phyloP scores from a whole-genome alignment of 75 land plant genomes.

The Gnetum montanum region DNA sequence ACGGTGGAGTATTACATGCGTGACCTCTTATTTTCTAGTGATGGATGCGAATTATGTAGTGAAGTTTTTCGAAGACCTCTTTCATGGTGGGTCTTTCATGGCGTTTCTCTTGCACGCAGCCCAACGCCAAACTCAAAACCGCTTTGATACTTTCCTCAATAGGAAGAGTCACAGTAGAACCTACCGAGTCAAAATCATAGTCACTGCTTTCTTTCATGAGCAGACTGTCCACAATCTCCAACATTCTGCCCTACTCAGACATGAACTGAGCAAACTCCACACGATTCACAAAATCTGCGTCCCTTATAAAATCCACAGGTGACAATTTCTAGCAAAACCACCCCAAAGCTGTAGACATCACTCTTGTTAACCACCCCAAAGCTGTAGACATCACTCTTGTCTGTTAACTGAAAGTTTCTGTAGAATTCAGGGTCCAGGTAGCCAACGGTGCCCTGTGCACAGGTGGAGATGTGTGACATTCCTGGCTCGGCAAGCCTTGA shows the following conservation, averaged over 20 bases:
- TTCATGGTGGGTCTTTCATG: slow-evolving; percentile 45
- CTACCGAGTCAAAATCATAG: too few species aligned
- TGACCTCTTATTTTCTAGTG: too few species aligned
- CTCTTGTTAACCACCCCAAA: slow-evolving; percentile 39
- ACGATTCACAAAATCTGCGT: slow-evolving; percentile 9
- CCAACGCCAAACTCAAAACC: slow-evolving; percentile 6
- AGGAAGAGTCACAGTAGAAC: not conserved
- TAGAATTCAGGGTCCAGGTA: slow-evolving; percentile 41
- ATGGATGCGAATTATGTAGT: slow-evolving; percentile 2
- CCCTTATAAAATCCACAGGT: slow-evolving; percentile 15
- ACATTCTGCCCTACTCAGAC: slow-evolving; percentile 2
- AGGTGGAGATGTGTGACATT: slow-evolving; percentile 24
- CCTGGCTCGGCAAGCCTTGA: slow-evolving; percentile 17
- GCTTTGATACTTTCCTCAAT: not conserved
- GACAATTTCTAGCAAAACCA: slow-evolving; percentile 27
- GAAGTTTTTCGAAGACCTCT: slow-evolving; percentile 28
- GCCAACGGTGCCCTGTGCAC: slow-evolving; percentile 33
- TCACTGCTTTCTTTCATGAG: not conserved
- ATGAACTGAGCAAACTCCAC: not conserved
- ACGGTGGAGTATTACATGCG: too few species aligned
- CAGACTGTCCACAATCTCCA: slow-evolving; percentile 16
- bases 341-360: slow-evolving; percentile 46
- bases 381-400: slow-evolving; percentile 42
- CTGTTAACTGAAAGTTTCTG: slow-evolving; percentile 25
- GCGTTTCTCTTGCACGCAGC: slow-evolving; percentile 10